Conservation (phyloP, 805 yeast genomes). For the Hanseniaspora nectarophila region DNA sequence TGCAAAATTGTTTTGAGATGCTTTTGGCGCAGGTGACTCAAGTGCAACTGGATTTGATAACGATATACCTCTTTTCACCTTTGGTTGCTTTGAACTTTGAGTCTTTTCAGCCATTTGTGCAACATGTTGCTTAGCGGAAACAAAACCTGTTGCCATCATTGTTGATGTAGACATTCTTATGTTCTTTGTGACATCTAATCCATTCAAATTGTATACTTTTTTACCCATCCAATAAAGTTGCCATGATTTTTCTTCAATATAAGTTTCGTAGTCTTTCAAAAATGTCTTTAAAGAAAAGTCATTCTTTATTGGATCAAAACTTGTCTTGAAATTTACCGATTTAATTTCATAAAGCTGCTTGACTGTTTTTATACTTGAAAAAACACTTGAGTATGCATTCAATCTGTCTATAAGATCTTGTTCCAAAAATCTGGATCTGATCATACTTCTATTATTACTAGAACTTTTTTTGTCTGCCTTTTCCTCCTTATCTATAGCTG, state of each 20-base stretch:
- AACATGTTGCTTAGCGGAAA: conserved; percentile 24
- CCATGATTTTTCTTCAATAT: conserved; percentile 23
- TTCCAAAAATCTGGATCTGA: conserved; percentile 23
- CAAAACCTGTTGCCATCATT: conserved; percentile 18
- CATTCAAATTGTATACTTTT: conserved; percentile 18
- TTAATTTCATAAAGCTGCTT: conserved; percentile 20
- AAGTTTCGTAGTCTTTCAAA: conserved; percentile 23
- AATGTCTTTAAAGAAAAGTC: conserved; percentile 22
- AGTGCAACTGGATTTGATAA: not conserved
- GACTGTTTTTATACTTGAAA: conserved; percentile 20
- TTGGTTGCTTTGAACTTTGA: not conserved
- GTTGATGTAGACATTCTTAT: not conserved
- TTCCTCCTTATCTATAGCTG: conserved; percentile 21
- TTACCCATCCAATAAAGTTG: conserved; percentile 25
- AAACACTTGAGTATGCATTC: conserved; percentile 23
- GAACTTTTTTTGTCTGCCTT: conserved; percentile 11
- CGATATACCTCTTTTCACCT: not conserved
- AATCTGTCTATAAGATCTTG: conserved; percentile 22
- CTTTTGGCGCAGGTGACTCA: not conserved
- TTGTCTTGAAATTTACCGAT: conserved; percentile 2
- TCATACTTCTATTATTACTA: conserved; percentile 15
- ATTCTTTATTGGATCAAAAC: conserved; percentile 3
- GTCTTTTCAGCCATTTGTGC: not conserved
- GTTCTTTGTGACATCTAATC: conserved; percentile 18
- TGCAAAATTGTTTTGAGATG: not conserved